These are phyloP conservation scores for Pestalotiopsis sp. DNA, from an alignment of 2,329 filamentous ascomycete species.

Conservation along the genomic window DNA sequence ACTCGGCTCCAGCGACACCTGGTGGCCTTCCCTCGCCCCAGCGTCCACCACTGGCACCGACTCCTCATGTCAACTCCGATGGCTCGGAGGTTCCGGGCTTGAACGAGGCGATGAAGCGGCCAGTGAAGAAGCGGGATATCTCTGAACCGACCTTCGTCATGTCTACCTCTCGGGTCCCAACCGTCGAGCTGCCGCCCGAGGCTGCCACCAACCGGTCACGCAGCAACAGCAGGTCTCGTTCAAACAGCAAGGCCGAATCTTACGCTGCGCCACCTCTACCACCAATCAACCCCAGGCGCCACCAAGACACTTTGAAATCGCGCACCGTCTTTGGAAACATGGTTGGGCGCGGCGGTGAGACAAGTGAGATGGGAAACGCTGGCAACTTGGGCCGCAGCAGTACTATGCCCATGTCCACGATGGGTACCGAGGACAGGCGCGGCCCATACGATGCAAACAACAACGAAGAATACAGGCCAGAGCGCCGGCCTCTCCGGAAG, in stretches of 20 bases:
- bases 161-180: slow-evolving; percentile 47
- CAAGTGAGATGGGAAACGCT: slow-evolving; percentile 28
- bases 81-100: slow-evolving; percentile 29
- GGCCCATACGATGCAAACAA: slow-evolving; percentile 38
- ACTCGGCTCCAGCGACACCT: slow-evolving; percentile 37
- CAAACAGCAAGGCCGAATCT: slow-evolving; percentile 37
- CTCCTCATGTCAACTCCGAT: slow-evolving; percentile 26
- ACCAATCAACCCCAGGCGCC: slow-evolving; percentile 60
- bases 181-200: slow-evolving; percentile 40
- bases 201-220: slow-evolving; percentile 33
- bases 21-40: slow-evolving; percentile 32
- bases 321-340: slow-evolving; percentile 44
- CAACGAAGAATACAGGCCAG: slow-evolving; percentile 41
- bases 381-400: slow-evolving; percentile 27
- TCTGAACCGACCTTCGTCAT: slow-evolving; percentile 53
- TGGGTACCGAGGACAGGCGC: slow-evolving; percentile 24
- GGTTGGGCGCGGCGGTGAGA: slow-evolving; percentile 36
- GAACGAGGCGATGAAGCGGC: slow-evolving; percentile 42
- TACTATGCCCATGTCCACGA: slow-evolving; percentile 5
- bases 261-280: slow-evolving; percentile 53
- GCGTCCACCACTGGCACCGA: slow-evolving; percentile 35
- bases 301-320: slow-evolving; percentile 36
- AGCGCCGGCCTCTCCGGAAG: slow-evolving; percentile 46
- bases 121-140: slow-evolving; percentile 49
- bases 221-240: slow-evolving; percentile 40